These are phyloP conservation scores for Neophaeococcomyces aloes DNA, from an alignment of 2,329 filamentous ascomycete species.

Conservation along the genomic window DNA sequence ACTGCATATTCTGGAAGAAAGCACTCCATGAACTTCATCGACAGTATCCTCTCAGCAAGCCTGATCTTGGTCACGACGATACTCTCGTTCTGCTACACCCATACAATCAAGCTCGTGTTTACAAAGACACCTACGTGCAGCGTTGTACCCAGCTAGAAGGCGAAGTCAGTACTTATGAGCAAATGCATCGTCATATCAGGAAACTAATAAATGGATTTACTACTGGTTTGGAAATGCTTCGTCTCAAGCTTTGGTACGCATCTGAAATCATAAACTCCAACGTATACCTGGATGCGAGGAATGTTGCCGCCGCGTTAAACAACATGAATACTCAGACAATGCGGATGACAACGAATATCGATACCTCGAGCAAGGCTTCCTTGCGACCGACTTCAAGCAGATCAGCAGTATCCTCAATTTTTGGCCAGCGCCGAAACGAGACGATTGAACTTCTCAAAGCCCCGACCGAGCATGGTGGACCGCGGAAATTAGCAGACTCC, in stretches of 20 bases:
- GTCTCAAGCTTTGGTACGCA: slow-evolving; percentile 98
- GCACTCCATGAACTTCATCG: slow-evolving; percentile 6
- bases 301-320: slow-evolving; percentile 77
- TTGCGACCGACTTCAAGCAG: slow-evolving; percentile 35
- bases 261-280: slow-evolving; percentile 86
- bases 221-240: slow-evolving; percentile 59
- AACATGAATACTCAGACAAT: slow-evolving; percentile 59
- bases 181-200: slow-evolving; percentile 6
- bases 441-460: slow-evolving; percentile 81
- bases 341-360: slow-evolving; percentile 25
- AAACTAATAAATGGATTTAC: slow-evolving; percentile 47
- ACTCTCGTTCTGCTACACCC: slow-evolving; percentile 63
- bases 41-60: slow-evolving; percentile 45
- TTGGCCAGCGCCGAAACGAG: slow-evolving; percentile 73
- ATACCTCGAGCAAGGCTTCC: slow-evolving; percentile 22
- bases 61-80: slow-evolving; percentile 48
- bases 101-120: slow-evolving; percentile 42
- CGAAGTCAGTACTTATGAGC: slow-evolving; percentile 10
- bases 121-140: not conserved
- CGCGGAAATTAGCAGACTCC: slow-evolving; percentile 92
- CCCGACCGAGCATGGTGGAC: slow-evolving; percentile 70
- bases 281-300: slow-evolving; percentile 74
- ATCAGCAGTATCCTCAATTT: slow-evolving; percentile 45
- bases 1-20: slow-evolving; percentile 12
- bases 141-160: slow-evolving; percentile 13